Evolutionary conservation across 352 stramenopile species (phyloP).

Genomic region (Lagenidium sp.): DNA sequence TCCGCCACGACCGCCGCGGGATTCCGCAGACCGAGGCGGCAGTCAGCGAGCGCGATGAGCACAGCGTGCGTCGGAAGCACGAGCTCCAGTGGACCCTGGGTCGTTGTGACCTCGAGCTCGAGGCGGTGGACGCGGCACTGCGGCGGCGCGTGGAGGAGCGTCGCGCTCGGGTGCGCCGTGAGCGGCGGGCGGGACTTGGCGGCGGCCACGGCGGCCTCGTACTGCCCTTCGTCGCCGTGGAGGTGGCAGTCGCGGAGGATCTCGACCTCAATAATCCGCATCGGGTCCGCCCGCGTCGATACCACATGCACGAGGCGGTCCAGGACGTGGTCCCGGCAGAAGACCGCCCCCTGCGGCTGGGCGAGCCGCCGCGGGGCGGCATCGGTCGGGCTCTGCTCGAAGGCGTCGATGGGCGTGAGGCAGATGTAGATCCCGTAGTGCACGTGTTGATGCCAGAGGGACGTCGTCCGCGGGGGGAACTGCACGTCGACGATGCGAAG

Average conservation of each 20-base stretch:
- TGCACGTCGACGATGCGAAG: conserved; percentile 14
- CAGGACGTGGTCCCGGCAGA: conserved; percentile 23
- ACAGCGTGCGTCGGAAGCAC: conserved; percentile 20
- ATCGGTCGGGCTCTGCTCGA: conserved; percentile 7
- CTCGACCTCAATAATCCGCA: conserved; percentile 46
- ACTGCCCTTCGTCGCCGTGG: neutral
- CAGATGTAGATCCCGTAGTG: conserved; percentile 17
- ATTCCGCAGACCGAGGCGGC: too few relatives aligned
- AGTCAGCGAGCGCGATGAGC: conserved; percentile 19
- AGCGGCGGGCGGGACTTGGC: conserved; percentile 1
- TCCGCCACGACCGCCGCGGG: neutral
- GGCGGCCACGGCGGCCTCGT: too few relatives aligned
- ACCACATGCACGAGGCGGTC: conserved; percentile 34
- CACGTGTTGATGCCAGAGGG: conserved; percentile 18
- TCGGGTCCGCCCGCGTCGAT: conserved; percentile 16
- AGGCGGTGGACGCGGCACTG: conserved; percentile 41
- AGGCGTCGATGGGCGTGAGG: conserved; percentile 6
- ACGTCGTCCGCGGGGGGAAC: conserved; percentile 14
- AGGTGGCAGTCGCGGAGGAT: conserved; percentile 26
- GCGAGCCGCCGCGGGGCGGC: conserved; percentile 1
- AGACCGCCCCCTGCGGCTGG: conserved; percentile 11
- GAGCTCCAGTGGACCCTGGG: conserved; percentile 12
- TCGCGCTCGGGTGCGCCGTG: neutral
- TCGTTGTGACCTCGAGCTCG: conserved; percentile 12
- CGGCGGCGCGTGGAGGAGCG: conserved; percentile 21